Percentiles rank a stretch among this genome's conserved stretches.
Evolutionary conservation across 495 filamentous ascomycete genomes (phyloP).

Genomic region (Rhypophila decipiens): DNA sequence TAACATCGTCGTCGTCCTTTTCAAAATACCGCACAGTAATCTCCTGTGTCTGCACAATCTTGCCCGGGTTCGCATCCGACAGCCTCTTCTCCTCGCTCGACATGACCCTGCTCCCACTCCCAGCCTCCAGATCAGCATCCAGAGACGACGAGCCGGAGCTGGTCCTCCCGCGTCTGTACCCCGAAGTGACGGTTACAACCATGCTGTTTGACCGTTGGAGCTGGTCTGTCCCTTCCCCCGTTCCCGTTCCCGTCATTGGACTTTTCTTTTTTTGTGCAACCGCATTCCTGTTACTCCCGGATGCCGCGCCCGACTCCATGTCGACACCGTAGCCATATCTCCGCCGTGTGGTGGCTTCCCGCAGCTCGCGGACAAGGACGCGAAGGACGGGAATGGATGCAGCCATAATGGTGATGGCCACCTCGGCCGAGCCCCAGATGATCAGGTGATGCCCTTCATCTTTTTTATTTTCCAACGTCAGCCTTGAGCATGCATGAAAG

Average conservation of each 20-base stretch:
- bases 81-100: background rate
- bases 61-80: background rate
- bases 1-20: background rate
- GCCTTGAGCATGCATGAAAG: background rate
- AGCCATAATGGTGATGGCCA: slow-evolving; percentile 28
- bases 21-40: slow-evolving; percentile 8
- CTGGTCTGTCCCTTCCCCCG: too few relatives aligned
- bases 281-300: background rate
- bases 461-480: slow-evolving; percentile 3
- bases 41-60: slow-evolving; percentile 15
- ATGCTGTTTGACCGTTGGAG: slow-evolving; percentile 2
- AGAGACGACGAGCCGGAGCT: background rate
- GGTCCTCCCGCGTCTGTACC: background rate
- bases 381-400: slow-evolving; percentile 29
- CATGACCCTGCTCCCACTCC: too few relatives aligned
- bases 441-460: slow-evolving; percentile 21
- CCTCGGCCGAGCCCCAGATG: slow-evolving; percentile 25
- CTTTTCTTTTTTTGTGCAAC: slow-evolving; percentile 6
- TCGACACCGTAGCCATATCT: slow-evolving; percentile 1
- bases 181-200: slow-evolving; percentile 1
- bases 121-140: background rate
- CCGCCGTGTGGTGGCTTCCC: slow-evolving; percentile 4
- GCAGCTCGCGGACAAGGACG: slow-evolving; percentile 19
- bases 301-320: background rate
- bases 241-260: background rate